A percentile compares a stretch with the other conserved stretches of the same genome.
Evolutionary conservation across 768 basidiomycete genomes (phyloP).

Genomic region (Phanerodontia chrysosporium): DNA sequence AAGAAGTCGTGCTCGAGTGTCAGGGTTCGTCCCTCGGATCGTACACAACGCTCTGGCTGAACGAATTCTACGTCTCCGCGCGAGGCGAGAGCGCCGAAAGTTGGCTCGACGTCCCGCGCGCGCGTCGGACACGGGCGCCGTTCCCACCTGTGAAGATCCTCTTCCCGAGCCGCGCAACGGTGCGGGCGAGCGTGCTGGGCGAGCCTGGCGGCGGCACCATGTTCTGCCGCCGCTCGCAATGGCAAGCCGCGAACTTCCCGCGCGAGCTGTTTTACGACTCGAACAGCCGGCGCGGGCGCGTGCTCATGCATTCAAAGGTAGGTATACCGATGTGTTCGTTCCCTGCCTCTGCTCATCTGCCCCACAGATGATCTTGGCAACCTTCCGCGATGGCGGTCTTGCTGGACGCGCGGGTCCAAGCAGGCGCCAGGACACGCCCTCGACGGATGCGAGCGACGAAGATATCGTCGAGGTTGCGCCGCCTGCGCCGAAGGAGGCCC

Average conservation of each 20-base stretch:
- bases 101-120: conserved; percentile 54
- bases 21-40: conserved; percentile 84
- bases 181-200: conserved; percentile 58
- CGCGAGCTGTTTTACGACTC: conserved; percentile 71
- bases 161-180: conserved; percentile 72
- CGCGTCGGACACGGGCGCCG: conserved; percentile 52
- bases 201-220: conserved; percentile 85
- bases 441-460: conserved; percentile 18
- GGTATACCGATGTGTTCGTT: neutral
- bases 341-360: conserved; percentile 19
- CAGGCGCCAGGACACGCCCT: conserved; percentile 35
- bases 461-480: conserved; percentile 25
- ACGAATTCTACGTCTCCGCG: conserved; percentile 78
- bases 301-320: conserved; percentile 94
- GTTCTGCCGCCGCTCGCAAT: conserved; percentile 75
- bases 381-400: conserved; percentile 32
- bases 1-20: conserved; percentile 54
- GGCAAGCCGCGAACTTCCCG: conserved; percentile 68
- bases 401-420: conserved; percentile 36
- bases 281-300: conserved; percentile 71
- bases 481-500: conserved; percentile 45
- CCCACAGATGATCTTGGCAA: conserved; percentile 69
- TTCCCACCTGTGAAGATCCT: conserved; percentile 64
- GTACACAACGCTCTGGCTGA: conserved; percentile 81
- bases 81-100: conserved; percentile 68